Conservation (phyloP, 768 basidiomycete species). For the Phanerochaete sordida region DNA sequence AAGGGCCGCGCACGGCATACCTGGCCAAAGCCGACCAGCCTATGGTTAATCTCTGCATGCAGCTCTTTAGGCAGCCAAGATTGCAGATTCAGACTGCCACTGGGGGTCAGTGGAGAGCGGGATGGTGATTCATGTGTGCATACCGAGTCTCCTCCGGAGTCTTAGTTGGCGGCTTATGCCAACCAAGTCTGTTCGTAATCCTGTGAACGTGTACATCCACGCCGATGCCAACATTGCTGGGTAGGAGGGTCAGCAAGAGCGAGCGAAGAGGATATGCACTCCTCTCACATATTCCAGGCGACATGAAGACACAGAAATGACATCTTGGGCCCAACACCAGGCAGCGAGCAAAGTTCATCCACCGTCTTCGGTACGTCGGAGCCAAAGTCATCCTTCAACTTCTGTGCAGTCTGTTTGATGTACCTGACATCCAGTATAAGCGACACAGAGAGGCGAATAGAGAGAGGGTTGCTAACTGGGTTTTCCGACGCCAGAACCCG, state of each 20-base stretch:
- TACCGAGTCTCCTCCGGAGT: conserved; percentile 87
- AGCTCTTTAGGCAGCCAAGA: conserved; percentile 80
- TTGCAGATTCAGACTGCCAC: conserved; percentile 63
- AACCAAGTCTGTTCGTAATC: conserved; percentile 89
- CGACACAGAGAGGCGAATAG: background rate
- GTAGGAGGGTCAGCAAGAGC: background rate
- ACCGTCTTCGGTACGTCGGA: conserved; percentile 88
- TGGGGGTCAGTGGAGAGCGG: background rate
- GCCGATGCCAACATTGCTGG: conserved; percentile 84
- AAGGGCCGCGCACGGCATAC: conserved; percentile 32
- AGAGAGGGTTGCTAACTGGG: conserved; percentile 43
- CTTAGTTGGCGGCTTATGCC: conserved; percentile 85
- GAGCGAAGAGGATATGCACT: background rate
- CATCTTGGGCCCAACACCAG: conserved; percentile 97
- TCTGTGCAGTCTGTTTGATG: conserved; percentile 68
- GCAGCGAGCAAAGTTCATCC: conserved; percentile 82
- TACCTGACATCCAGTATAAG: conserved; percentile 42
- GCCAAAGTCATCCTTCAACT: conserved; percentile 65
- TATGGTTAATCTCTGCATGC: conserved; percentile 71
- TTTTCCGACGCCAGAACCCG: conserved; percentile 90
- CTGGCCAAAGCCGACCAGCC: conserved; percentile 86
- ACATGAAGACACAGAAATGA: conserved; percentile 81
- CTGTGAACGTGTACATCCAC: conserved; percentile 96
- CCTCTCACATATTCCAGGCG: conserved; percentile 75
- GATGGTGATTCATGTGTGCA: background rate